These are phyloP conservation scores for Lecanicillium sp. DNA, from an alignment of 2,329 filamentous ascomycete genomes.

Conservation along the genomic window DNA sequence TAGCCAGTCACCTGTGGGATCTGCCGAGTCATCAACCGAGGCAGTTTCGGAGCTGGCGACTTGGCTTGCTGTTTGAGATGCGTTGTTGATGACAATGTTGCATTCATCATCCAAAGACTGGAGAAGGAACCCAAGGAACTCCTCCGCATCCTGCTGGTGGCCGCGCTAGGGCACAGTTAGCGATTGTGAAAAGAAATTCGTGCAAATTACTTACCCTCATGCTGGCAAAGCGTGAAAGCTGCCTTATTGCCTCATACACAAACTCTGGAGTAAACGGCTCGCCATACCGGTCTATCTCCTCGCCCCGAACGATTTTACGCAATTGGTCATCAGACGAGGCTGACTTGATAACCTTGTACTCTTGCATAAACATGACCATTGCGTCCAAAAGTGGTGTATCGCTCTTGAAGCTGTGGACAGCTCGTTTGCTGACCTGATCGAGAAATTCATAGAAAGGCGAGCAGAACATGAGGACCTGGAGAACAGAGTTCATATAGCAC, in stretches of 20 bases:
- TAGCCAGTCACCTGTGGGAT: constrained; percentile 57
- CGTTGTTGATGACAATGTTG: constrained; percentile 54
- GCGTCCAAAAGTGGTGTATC: constrained; percentile 90
- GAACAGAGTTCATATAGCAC: constrained; percentile 99
- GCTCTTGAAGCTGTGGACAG: constrained; percentile 86
- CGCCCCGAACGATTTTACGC: constrained; percentile 63
- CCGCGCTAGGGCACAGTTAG: too few species aligned
- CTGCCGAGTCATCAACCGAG: constrained; percentile 19
- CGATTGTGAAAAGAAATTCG: constrained; percentile 10
- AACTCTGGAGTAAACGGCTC: constrained; percentile 90
- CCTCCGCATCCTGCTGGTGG: constrained; percentile 95
- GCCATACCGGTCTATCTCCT: constrained; percentile 82
- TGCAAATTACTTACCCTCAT: constrained; percentile 72
- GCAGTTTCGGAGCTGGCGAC: constrained; percentile 23
- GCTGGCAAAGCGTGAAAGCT: constrained; percentile 77
- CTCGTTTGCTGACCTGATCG: constrained; percentile 75
- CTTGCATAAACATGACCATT: constrained; percentile 93
- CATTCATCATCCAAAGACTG: constrained; percentile 94
- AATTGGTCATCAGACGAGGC: constrained; percentile 66
- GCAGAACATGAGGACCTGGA: constrained; percentile 93
- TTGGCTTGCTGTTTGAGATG: constrained; percentile 17
- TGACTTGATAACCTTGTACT: constrained; percentile 82
- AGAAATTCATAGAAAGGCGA: constrained; percentile 91
- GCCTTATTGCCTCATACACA: constrained; percentile 86
- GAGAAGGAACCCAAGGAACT: constrained; percentile 88